Percentiles rank a stretch among this genome's conserved stretches.
phyloP scores from a whole-genome alignment of 1,139 yeast genomes.

The Zygotorulaspora mrakii region DNA sequence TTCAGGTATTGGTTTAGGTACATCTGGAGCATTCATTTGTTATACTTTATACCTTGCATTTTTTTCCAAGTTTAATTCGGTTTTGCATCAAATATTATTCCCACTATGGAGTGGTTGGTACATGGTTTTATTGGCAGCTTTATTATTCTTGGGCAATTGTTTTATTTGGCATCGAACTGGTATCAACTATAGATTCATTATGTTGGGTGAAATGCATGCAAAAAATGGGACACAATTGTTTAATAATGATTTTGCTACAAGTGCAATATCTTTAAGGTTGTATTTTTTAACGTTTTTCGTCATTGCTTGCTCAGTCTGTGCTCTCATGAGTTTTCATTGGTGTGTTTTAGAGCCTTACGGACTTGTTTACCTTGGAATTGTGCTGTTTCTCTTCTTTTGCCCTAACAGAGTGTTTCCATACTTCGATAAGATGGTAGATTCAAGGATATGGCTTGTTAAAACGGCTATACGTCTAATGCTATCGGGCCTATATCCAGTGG shows the following conservation, averaged over 20 bases:
- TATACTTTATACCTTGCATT: slow-evolving; percentile 38
- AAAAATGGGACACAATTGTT: slow-evolving; percentile 47
- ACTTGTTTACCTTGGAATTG: slow-evolving; percentile 52
- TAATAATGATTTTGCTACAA: slow-evolving; percentile 38
- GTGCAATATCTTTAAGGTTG: slow-evolving; percentile 37
- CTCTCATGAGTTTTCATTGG: slow-evolving; percentile 73
- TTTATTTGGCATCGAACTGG: slow-evolving; percentile 68
- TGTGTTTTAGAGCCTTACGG: slow-evolving; percentile 82
- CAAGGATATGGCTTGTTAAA: slow-evolving; percentile 62
- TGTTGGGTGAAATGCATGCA: slow-evolving; percentile 67
- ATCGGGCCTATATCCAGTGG: slow-evolving; percentile 91
- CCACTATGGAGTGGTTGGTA: slow-evolving; percentile 95
- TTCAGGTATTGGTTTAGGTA: slow-evolving; percentile 67
- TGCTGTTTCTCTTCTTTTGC: slow-evolving; percentile 49
- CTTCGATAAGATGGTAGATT: slow-evolving; percentile 31
- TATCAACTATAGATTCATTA: slow-evolving; percentile 86
- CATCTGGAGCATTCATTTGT: slow-evolving; percentile 53
- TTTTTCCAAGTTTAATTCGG: slow-evolving; percentile 33
- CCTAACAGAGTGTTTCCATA: slow-evolving; percentile 43
- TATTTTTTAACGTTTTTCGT: slow-evolving; percentile 60
- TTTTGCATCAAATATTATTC: slow-evolving; percentile 50
- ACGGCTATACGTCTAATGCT: slow-evolving; percentile 69
- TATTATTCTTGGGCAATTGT: slow-evolving; percentile 67
- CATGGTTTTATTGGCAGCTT: slow-evolving; percentile 52
- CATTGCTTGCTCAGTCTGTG: slow-evolving; percentile 54